Evolutionary conservation across 257 asterid species (phyloP).

Genomic region (Nicotiana tomentosiformis): DNA sequence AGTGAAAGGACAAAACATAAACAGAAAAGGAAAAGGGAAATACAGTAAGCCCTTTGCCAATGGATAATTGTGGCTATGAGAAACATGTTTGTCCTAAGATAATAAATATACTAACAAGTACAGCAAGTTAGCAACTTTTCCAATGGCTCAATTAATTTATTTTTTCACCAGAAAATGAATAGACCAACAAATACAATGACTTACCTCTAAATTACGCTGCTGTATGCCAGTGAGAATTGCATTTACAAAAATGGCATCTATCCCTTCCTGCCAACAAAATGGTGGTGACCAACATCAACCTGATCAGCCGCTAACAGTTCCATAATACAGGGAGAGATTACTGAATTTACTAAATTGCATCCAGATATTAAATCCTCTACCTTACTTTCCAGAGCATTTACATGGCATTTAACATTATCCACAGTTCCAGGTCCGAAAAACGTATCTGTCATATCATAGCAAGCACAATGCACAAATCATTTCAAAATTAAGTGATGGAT

Average conservation of each 20-base stretch:
- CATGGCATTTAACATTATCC: constrained; percentile 58
- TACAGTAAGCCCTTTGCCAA: not conserved
- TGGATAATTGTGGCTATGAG: not conserved
- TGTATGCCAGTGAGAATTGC: constrained; percentile 75
- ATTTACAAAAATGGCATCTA: constrained; percentile 91
- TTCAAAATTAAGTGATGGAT: not conserved
- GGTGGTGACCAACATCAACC: not conserved
- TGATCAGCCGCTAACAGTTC: not conserved
- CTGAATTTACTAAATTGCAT: not conserved
- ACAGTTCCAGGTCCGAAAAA: constrained; percentile 87
- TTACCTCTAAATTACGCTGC: constrained; percentile 88
- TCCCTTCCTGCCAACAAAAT: constrained; percentile 41
- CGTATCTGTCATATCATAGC: constrained; percentile 47
- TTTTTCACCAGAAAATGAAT: not conserved
- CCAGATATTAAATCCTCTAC: constrained; percentile 25
- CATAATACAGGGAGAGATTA: not conserved
- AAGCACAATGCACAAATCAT: not conserved
- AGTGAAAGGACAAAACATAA: not conserved
- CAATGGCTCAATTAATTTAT: not conserved
- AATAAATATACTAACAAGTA: not conserved
- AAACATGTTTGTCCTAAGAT: not conserved
- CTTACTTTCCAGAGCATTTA: constrained; percentile 66
- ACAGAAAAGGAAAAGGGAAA: not conserved
- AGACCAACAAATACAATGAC: constrained; percentile 16
- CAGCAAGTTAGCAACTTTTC: not conserved